Evolutionary conservation across 2,329 filamentous ascomycete species (phyloP), one percentile per base, ranked within the genome.

Genomic region (Cordyceps javanica): DNA sequence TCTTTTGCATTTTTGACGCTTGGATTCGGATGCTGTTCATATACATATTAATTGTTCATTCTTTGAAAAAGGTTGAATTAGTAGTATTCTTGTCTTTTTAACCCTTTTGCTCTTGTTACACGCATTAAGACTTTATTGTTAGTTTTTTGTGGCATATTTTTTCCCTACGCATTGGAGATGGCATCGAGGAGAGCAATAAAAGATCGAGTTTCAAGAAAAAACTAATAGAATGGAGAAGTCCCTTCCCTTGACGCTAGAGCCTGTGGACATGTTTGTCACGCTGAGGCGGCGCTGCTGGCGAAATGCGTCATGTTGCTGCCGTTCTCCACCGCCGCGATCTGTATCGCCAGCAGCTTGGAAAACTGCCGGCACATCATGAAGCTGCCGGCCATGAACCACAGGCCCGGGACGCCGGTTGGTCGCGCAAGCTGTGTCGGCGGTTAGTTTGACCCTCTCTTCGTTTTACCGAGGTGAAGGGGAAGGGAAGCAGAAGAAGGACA

Each of bases 311-410:
- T 32, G 38, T 60, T 52, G 9, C 58, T 38, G 19, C 64, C 65
- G 13, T 61, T 61, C 55, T 73, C 69, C 8, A 66, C 58, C 5
- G 72, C 71, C 46, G 71, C 70, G 59, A 76, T 75, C 63, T 76
- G 72, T 58, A 75, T 52, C 2, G 72, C 72, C 55, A 75, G 61
- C 34, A 70, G 65, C 25, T 65, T 59, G 3, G 71, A 73, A 54
- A 70, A 71, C 50, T 70, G 69, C 28, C 73, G 66, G 41, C 67
- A 70, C 52, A 63, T 61, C 41, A 51, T 69, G 56, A 75, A 65
- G 61, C 65, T 71, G 7, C 73, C 72, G 1, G 70, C 70, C 65
- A 71, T 71, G 59, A 69, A 75, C 72, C 71, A 75, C 55, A 75
- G 64, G 7, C 68, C 66, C 0, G 71, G 71, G 46, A 73, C 67